Evolutionary conservation across 2,329 filamentous ascomycete genomes (phyloP), one percentile per base, ranked within the genome.

Genomic region (Chrysoporthe austroafricana): DNA sequence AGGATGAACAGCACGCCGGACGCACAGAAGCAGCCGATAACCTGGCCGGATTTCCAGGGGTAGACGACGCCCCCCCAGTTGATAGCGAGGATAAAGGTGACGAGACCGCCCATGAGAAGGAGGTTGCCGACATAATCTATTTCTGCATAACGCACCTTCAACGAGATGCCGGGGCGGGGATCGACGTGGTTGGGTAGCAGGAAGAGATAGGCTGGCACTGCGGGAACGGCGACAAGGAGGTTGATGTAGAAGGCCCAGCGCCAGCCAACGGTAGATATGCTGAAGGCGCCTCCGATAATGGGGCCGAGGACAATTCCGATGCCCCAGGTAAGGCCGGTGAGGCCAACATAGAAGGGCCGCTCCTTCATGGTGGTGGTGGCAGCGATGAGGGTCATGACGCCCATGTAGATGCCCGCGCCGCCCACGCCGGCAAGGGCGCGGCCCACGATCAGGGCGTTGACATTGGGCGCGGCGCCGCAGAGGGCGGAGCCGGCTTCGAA

Each of bases 231-330:
- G 58, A 86, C 76, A 48, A 77, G 70, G 3, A 85, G 75, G 66
- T 86, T 86, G 74, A 86, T 82, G 73, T 86, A 86, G 70, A 84
- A 84, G 0, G 76, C 77, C 76, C 74, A 78, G 11, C 79, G 69
- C 78, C 78, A 80, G 2, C 73, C 76, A 0, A 74, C 79, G 2
- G 63, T 26, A 57, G n/a, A 71, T 75, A 5, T 74, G 74, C 6
- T 68, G 48, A 81, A 79, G 11, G 73, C 73, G 16, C 75, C 76
- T 21, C 78, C 77, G 63, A 79, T 71, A 36, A 78, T 69, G 8
- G 81, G 81, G 0, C 81, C 81, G 3, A 83, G 67, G 16, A 26
- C 26, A 26, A 26, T 73, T 6, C 80, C 81, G 26, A 78, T 13
- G 7, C 78, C 80, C 77, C 77, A 81, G 43, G 43, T 44, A 11